phyloP scores from a whole-genome alignment of 140 eudicot species.

The Bidens hawaiensis region DNA sequence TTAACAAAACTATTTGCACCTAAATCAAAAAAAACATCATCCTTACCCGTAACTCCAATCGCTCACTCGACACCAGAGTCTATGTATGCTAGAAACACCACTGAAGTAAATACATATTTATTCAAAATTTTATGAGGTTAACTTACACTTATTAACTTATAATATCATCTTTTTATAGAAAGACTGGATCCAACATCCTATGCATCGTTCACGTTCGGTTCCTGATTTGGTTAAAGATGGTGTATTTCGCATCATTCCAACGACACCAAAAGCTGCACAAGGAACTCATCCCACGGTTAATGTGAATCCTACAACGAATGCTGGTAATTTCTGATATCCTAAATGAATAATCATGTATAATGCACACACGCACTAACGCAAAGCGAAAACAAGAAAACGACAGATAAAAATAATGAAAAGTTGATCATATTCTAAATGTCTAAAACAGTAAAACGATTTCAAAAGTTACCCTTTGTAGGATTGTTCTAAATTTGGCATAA shows the following conservation, averaged over 20 bases:
- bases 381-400: too few species aligned
- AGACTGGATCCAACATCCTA: conserved; percentile 37
- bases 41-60: conserved; percentile 77
- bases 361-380: too few species aligned
- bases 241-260: conserved; percentile 64
- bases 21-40: conserved; percentile 50
- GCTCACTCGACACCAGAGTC: conserved; percentile 93
- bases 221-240: conserved; percentile 67
- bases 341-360: background rate
- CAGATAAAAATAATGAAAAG: too few species aligned
- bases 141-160: background rate
- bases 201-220: conserved; percentile 85
- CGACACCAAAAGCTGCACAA: conserved; percentile 56
- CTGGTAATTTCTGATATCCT: too few species aligned
- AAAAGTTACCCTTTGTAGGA: too few species aligned
- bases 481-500: too few species aligned
- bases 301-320: conserved; percentile 26
- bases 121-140: background rate
- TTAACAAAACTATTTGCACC: conserved; percentile 51
- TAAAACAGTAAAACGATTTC: too few species aligned
- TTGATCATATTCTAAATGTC: too few species aligned
- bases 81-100: conserved; percentile 61
- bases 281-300: conserved; percentile 27
- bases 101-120: conserved; percentile 10
- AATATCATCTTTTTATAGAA: conserved; percentile 44